Base-by-base conservation (phyloP, 257 asterid species). In the Solanum ossicruentum region DNA sequence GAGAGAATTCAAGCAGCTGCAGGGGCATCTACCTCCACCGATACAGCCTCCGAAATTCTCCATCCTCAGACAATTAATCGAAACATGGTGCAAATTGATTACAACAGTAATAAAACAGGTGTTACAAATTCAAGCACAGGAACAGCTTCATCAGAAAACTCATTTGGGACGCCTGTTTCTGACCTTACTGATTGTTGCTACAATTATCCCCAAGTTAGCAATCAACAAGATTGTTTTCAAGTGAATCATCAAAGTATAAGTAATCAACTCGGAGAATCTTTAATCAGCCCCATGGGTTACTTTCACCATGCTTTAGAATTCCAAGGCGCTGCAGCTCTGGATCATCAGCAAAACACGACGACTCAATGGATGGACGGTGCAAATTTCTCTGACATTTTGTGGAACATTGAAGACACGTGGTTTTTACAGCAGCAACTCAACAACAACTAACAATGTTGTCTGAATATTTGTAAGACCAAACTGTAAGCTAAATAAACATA, bases 1-100 rank as follows among this genome's bases (percentile, higher is more conserved):
- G 98, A 94, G 86, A 89, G 96, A 54, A 94, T 94, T 85, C 97
- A 95, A 88, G 97, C 98, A 0, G 92, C 94, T 9, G 84, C 90
- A 1, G 69, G 84, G 0, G 61, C 55, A 11, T 58, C 75, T 54
- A 16, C 83, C 41, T 16, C 86, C 32, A 16, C 67, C 1, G 49
- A 8, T 45, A 45, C 10, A 18, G 57, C 84, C 65, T 43, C 88
- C 63, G 6, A 82, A 72, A 85, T 8, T 72, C 70, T 12, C 69
- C 21, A 54, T 20, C 65, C 26, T 58, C 69, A 23, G 41, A 83
- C 63, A 79, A 56, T 88, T 66, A 85, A 55, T 12, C 58, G 16
- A 49, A 63, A 1, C 57, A 72, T 20, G 36, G 56, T 41, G 5
- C 32, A 49, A 5, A 10, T 41, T 26, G 83, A 55, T 71, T 54